Evolutionary conservation across 805 yeast genomes (phyloP), one percentile per base, ranked within the genome.

Genomic region (Wickerhamomyces mucosus): DNA sequence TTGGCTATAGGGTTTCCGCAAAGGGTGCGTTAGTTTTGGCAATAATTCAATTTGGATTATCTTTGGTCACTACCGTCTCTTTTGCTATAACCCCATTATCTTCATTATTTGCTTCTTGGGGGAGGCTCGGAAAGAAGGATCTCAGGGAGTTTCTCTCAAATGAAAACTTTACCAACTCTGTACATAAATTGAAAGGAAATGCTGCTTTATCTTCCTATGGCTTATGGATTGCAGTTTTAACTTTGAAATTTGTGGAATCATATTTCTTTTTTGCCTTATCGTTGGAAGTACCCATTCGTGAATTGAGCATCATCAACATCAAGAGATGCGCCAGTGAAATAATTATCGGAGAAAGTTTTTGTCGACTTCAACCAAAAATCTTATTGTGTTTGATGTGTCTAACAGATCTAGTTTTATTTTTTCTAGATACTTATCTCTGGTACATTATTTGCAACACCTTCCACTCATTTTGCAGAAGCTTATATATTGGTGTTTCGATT

Each of bases 391-490:
- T 79, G 37, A 63, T 82, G 42, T 48, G 69, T 13, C 24, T 72
- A 9, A 75, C 86, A 0, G 88, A 81, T 48, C 54, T 79, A 40
- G 66, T 77, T 0, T 56, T 83, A 26, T 83, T 82, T 52, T 79
- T 80, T 42, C 65, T 83, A 34, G 95, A 83, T 43, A 82, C 94
- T 0, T 83, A 83, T 44, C 58, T 83, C 13, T 83, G 95, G 95
- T 83, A 81, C 45, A 82, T 83, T 35, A 65, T 83, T 24, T 79
- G 89, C 72, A 82, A 77, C 46, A 78, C 92, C 0, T 47, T 71
- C 0, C 78, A 80, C 35, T 82, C 94, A 0, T 78, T 82, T 5
- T 65, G 76, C 33, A 60, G 82, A 6, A 78, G 92, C 0, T 66
- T 78, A 40, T 73, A 78, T 26, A 64, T 77, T 38, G 95, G 95